Evolutionary conservation across 2,329 filamentous ascomycete genomes (phyloP).

Genomic region (Aspergillus pseudoterreus): DNA sequence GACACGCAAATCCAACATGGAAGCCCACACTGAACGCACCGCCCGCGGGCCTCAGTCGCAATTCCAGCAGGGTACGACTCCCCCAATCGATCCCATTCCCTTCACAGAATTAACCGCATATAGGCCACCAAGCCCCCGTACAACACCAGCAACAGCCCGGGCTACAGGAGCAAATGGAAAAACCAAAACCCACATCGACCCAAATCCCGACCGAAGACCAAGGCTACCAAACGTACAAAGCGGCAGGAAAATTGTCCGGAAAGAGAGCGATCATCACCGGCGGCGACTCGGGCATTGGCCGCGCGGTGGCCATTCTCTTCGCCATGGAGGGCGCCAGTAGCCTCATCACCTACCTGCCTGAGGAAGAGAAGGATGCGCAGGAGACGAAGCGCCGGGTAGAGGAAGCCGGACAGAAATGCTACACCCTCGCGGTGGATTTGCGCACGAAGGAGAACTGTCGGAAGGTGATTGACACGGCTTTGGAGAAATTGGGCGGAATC

Average conservation of each 20-base stretch:
- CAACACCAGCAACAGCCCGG: constrained; percentile 53
- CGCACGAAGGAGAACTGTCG: constrained; percentile 65
- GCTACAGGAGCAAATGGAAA: constrained; percentile 52
- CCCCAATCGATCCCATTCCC: not conserved
- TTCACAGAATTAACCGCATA: not conserved
- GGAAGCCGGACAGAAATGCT: constrained; percentile 61
- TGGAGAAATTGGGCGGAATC: constrained; percentile 63
- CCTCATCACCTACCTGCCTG: constrained; percentile 69
- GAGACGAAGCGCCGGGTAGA: constrained; percentile 70
- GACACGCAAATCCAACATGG: constrained; percentile 5
- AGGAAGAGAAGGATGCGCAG: constrained; percentile 72
- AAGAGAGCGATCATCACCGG: constrained; percentile 78
- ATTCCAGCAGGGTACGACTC: constrained; percentile 28
- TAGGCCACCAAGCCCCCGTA: constrained; percentile 51
- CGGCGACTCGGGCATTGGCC: constrained; percentile 75
- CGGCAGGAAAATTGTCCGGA: constrained; percentile 70
- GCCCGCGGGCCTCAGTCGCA: constrained; percentile 23
- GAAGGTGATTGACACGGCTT: constrained; percentile 63
- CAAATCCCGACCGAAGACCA: constrained; percentile 66
- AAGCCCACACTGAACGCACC: constrained; percentile 13
- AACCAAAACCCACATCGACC: constrained; percentile 58
- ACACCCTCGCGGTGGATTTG: constrained; percentile 63
- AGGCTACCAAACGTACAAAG: constrained; percentile 66
- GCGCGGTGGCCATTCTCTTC: constrained; percentile 70
- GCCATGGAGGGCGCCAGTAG: constrained; percentile 76